A percentile compares a stretch with the other conserved stretches of the same genome.
Evolutionary conservation across 345 rosid species (phyloP).

Genomic region (Brassica napus): Da-Ae NC_063441.1:22005501-22006000

Average conservation of each 20-base stretch:
- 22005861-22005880: constrained; percentile 90
- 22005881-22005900: constrained; percentile 60
- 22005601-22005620: constrained; percentile 82
- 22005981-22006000: constrained; percentile 17
- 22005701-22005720: background rate
- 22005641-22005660: constrained; percentile 73
- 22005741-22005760: constrained; percentile 8
- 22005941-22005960: constrained; percentile 75
- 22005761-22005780: constrained; percentile 5
- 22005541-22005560: background rate
- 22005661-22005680: constrained; percentile 33
- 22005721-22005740: constrained; percentile 7
- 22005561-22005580: constrained; percentile 56
- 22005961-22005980: constrained; percentile 80
- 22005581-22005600: constrained; percentile 85
- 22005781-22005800: constrained; percentile 4
- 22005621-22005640: constrained; percentile 85
- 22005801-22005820: constrained; percentile 64
- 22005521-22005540: background rate
- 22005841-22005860: constrained; percentile 80
- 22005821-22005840: constrained; percentile 79
- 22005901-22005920: constrained; percentile 91
- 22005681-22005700: background rate
- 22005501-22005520: constrained; percentile 13
- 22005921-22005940: constrained; percentile 76